Base-by-base conservation (phyloP, 2,329 filamentous ascomycete genomes). In the Aspergillus carbonarius region DNA sequence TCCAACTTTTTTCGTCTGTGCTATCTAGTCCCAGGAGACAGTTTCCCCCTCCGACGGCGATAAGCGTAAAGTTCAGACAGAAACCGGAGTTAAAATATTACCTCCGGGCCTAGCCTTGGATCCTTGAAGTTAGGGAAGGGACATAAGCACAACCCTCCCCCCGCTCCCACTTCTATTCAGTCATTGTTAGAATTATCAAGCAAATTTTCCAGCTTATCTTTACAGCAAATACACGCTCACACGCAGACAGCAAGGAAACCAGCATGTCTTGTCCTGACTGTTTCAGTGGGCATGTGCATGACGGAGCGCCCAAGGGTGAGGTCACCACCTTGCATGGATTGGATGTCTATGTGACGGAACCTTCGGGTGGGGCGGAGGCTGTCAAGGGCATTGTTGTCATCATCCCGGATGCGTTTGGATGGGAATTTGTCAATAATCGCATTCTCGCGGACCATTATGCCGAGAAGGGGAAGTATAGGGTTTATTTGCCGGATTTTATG, bases 401-500 rank as follows among this genome's bases (percentile, higher is more conserved):
- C 51, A 75, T 86, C 32, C 77, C 83, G 0, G 84, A 86, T 65
- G 79, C 79, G 0, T 85, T 85, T 63, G 83, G 83, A 15, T 83
- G 82, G 78, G 73, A 77, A 2, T 81, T 85, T 61, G 70, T 78
- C 20, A 86, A 86, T 69, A 79, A 77, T 53, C 76, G 81, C 37
- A 69, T 85, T 5, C 68, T 86, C 34, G 82, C 82, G 5, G 84
- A 86, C 64, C 70, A 72, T 42, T 84, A 83, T 63, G 82, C 83
- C n/a, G 74, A 76, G 58, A 80, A 80, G 64, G 79, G 79, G 4
- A 72, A 73, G 13, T 84, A 79, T 65, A 73, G 70, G 8, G 82
- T 86, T 35, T 82, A 83, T 60, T 62, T 83, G n/a, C 84, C 83
- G 0, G 83, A 86, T 56, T 84, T 86, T 54, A 85, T 85, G 77